Evolutionary conservation across 129 eudicot genomes (phyloP).

Genomic region (Erigeron canadensis): DNA sequence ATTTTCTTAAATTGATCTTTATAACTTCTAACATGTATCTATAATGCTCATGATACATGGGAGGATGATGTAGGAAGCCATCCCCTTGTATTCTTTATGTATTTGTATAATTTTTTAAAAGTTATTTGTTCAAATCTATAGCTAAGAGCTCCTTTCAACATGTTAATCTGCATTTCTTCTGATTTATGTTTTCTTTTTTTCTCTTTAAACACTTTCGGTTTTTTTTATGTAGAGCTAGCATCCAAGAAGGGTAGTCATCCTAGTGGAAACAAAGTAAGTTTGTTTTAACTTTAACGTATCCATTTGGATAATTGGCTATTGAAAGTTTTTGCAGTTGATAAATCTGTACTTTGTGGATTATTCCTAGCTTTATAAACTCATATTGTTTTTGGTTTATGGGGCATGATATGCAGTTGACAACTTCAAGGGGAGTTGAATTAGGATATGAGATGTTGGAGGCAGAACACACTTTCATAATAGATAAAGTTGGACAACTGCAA

Average conservation of each 20-base stretch:
- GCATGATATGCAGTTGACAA: conserved; percentile 41
- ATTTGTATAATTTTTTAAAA: too few species aligned
- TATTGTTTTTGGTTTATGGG: not conserved
- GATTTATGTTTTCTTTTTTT: not conserved
- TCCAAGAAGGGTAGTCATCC: conserved; percentile 46
- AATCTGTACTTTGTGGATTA: not conserved
- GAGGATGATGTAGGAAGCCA: too few species aligned
- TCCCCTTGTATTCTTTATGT: too few species aligned
- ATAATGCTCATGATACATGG: too few species aligned
- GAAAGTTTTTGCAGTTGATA: conserved; percentile 15
- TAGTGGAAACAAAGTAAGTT: conserved; percentile 51
- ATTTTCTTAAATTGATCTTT: not conserved
- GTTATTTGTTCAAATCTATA: too few species aligned
- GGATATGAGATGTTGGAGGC: conserved; percentile 77
- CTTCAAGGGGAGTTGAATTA: conserved; percentile 69
- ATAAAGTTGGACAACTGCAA: conserved; percentile 69
- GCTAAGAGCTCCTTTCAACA: too few species aligned
- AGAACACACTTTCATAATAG: conserved; percentile 62
- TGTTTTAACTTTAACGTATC: conserved; percentile 23
- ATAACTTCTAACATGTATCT: not conserved
- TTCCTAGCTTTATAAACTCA: conserved; percentile 20
- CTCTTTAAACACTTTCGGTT: not conserved
- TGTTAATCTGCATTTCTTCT: too few species aligned
- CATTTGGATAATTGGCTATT: conserved; percentile 9
- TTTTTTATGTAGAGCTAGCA: conserved; percentile 52